Conservation (phyloP, 2,329 filamentous ascomycete species). For the Biscogniauxia sp. region DNA sequence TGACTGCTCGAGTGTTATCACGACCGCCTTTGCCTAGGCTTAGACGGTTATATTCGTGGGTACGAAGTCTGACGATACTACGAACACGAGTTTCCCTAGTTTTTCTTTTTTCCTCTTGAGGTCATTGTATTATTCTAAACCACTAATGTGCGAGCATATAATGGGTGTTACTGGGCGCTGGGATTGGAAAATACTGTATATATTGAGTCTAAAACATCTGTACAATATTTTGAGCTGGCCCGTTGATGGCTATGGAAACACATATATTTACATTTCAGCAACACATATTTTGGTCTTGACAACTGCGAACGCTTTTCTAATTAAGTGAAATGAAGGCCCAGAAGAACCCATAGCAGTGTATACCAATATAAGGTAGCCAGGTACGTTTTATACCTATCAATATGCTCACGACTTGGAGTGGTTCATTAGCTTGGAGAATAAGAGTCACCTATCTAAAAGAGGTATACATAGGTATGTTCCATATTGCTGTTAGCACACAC, state of each 20-base stretch:
- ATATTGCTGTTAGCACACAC: no score
- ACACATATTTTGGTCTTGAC: neutral
- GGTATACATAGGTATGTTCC: no score
- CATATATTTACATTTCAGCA: neutral
- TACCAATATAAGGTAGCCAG: no score
- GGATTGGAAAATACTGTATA: neutral
- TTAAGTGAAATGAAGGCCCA: no score
- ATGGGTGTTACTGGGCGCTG: neutral
- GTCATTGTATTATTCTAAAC: neutral
- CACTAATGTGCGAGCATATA: neutral
- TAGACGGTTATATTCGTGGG: neutral
- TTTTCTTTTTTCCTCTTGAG: neutral
- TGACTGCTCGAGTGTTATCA: constrained; percentile 29
- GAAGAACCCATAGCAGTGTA: no score
- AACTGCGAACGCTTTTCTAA: no score
- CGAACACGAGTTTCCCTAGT: neutral
- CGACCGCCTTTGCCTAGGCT: constrained; percentile 18
- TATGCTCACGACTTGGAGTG: no score
- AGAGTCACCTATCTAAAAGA: no score
- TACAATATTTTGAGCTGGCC: neutral
- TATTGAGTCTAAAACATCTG: neutral
- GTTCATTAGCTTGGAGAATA: no score
- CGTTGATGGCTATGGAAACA: neutral
- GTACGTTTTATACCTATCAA: no score
- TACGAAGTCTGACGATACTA: neutral